These are phyloP conservation scores for Globisporangium nagaii DNA, from an alignment of 352 stramenopile species.

Conservation along the genomic window DNA sequence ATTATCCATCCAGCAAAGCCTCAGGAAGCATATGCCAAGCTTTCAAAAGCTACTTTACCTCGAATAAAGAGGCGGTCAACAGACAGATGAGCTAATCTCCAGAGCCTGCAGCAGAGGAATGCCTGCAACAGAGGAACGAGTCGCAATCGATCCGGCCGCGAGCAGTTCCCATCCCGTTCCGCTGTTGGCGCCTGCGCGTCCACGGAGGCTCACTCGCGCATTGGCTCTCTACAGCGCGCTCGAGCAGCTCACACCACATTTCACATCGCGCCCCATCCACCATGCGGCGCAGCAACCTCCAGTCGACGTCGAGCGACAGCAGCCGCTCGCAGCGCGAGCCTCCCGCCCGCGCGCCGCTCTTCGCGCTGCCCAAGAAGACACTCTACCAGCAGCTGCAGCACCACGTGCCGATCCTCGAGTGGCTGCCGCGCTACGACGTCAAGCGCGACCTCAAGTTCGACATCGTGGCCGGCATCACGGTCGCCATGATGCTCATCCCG, in stretches of 20 bases:
- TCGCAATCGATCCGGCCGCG: too few relatives aligned
- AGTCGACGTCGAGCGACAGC: constrained; percentile 4
- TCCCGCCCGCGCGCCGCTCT: background rate
- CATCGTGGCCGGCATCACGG: constrained; percentile 41
- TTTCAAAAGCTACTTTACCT: too few relatives aligned
- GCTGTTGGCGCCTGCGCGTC: background rate
- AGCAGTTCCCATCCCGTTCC: constrained; percentile 1
- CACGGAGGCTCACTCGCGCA: background rate
- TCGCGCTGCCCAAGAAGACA: constrained; percentile 1
- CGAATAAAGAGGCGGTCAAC: background rate
- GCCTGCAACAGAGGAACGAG: background rate
- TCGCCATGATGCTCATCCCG: constrained; percentile 87
- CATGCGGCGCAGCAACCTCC: constrained; percentile 2
- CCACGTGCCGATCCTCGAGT: constrained; percentile 40
- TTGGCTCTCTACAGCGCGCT: background rate
- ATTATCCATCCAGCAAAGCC: too few relatives aligned
- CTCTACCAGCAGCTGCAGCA: constrained; percentile 13
- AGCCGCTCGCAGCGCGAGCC: background rate
- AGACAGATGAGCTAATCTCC: background rate
- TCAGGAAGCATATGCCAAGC: too few relatives aligned
- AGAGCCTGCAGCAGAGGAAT: background rate
- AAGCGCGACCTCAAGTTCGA: constrained; percentile 48
- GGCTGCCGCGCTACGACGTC: constrained; percentile 48
- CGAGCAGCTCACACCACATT: background rate
- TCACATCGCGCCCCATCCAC: background rate